These are phyloP conservation scores for Hamamelis virginiana DNA, from an alignment of 164 flowering plant species.

Conservation along the genomic window DNA sequence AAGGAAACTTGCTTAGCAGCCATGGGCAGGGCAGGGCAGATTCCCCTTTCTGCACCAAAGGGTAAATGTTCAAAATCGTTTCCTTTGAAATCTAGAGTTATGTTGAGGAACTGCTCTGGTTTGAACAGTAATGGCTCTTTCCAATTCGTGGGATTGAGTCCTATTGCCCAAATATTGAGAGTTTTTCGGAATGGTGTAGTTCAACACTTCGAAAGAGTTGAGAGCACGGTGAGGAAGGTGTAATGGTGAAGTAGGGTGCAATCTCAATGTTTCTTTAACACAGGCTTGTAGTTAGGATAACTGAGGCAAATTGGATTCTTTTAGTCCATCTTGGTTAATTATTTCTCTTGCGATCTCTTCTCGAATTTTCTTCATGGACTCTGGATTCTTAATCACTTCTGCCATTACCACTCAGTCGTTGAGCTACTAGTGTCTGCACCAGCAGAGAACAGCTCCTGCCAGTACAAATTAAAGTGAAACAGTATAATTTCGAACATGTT, in stretches of 20 bases:
- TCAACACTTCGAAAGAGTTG: conserved; percentile 14
- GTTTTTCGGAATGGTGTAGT: conserved; percentile 30
- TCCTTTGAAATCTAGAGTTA: too few species aligned
- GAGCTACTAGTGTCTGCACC: conserved; percentile 27
- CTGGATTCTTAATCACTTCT: conserved; percentile 20
- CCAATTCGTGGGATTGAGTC: conserved; percentile 25
- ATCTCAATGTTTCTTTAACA: conserved; percentile 24
- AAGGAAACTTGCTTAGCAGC: too few species aligned
- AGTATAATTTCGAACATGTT: background rate
- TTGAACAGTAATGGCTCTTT: too few species aligned
- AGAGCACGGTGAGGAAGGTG: conserved; percentile 18
- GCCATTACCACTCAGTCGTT: conserved; percentile 30
- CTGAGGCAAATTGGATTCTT: conserved; percentile 8
- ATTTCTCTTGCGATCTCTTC: conserved; percentile 17
- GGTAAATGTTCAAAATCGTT: too few species aligned
- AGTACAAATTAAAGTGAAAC: background rate
- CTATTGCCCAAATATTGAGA: conserved; percentile 21
- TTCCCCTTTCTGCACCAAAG: too few species aligned
- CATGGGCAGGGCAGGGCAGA: too few species aligned
- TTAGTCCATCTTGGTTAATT: background rate
- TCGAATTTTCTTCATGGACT: conserved; percentile 17
- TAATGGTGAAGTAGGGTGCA: conserved; percentile 28
- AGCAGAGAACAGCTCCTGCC: conserved; percentile 25
- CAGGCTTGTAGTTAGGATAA: conserved; percentile 25
- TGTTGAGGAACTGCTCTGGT: too few species aligned